phyloP scores from a whole-genome alignment of 208 protist species.

The Leishmania mexicana region DNA sequence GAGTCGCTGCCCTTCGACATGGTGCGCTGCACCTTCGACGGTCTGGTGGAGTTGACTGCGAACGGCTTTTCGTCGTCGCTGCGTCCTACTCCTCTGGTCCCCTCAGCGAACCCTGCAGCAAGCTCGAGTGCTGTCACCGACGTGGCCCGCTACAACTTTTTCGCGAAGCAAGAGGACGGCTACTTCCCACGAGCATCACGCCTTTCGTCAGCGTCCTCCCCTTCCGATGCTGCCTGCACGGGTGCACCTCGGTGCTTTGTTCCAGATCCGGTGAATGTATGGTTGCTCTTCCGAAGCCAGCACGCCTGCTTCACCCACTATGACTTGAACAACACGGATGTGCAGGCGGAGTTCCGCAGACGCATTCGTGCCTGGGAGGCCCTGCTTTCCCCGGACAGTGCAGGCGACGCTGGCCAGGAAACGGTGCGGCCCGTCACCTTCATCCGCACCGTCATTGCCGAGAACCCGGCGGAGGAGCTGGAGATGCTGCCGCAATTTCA shows the following conservation, averaged over 20 bases:
- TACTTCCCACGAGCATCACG: slow-evolving; percentile 19
- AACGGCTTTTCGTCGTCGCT: slow-evolving; percentile 44
- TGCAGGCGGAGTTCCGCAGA: slow-evolving; percentile 49
- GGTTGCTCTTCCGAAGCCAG: slow-evolving; percentile 76
- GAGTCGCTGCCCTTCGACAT: slow-evolving; percentile 80
- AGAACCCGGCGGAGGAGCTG: slow-evolving; percentile 65
- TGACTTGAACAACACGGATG: slow-evolving; percentile 63
- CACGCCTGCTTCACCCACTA: slow-evolving; percentile 88
- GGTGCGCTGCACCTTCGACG: slow-evolving; percentile 84
- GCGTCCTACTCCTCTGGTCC: background rate
- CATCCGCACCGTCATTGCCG: slow-evolving; percentile 72
- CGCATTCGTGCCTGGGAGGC: slow-evolving; percentile 64
- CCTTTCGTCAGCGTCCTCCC: background rate
- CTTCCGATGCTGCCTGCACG: background rate
- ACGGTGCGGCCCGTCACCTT: slow-evolving; percentile 55
- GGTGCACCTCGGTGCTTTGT: slow-evolving; percentile 24
- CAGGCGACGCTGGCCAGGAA: background rate
- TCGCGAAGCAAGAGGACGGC: slow-evolving; percentile 4
- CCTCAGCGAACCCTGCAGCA: background rate
- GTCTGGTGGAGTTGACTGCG: slow-evolving; percentile 59
- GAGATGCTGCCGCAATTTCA: slow-evolving; percentile 66
- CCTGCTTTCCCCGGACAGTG: background rate
- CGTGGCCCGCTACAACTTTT: slow-evolving; percentile 11
- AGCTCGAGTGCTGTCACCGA: background rate
- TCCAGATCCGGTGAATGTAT: slow-evolving; percentile 70